phyloP scores from a whole-genome alignment of 139 green algal species.

The Helicosporidium sp. region DNA sequence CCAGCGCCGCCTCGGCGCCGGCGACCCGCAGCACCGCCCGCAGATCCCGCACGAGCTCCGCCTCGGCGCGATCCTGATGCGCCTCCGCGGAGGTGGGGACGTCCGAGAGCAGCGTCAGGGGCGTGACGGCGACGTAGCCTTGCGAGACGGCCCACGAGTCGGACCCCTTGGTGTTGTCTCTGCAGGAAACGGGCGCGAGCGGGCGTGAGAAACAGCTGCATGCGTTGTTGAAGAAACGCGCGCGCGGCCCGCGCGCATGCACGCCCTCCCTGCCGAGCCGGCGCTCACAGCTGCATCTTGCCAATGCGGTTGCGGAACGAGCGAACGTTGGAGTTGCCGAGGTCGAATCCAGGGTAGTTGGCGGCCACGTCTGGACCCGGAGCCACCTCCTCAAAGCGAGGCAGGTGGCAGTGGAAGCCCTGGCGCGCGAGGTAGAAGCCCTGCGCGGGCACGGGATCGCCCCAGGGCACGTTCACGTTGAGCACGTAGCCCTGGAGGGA shows the following conservation, averaged over 20 bases:
- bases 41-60: neutral
- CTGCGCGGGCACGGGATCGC: neutral
- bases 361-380: too few relatives aligned
- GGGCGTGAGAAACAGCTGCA: too few relatives aligned
- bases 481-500: conserved; percentile 16
- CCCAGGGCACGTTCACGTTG: conserved; percentile 29
- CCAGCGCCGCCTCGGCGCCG: neutral
- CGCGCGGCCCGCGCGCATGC: neutral
- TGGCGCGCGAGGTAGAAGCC: conserved; percentile 18
- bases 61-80: neutral
- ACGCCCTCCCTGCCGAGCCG: neutral
- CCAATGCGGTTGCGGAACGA: conserved; percentile 9
- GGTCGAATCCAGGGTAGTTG: too few relatives aligned
- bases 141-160: conserved; percentile 40
- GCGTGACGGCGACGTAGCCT: conserved; percentile 40
- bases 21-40: neutral
- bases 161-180: conserved; percentile 22
- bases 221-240: too few relatives aligned
- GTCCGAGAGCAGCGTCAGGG: conserved; percentile 22
- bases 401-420: conserved; percentile 28
- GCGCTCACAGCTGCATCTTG: neutral
- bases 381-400: conserved; percentile 12
- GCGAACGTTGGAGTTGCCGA: too few relatives aligned
- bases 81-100: neutral
- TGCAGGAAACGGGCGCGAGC: too few relatives aligned